Conservation (phyloP, 345 rosid species). For the Euphorbia pulcherrima region DNA sequence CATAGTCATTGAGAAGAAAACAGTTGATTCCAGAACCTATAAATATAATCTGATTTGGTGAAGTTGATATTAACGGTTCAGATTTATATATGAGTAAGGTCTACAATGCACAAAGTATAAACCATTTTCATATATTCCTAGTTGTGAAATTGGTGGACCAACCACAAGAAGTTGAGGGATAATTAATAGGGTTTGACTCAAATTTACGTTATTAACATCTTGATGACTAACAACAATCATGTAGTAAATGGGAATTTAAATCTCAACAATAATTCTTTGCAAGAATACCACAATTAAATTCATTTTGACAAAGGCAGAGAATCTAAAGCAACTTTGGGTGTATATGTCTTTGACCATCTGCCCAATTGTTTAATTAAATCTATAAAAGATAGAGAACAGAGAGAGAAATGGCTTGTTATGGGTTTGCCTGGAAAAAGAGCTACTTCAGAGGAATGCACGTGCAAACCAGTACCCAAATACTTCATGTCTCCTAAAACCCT, state of each 20-base stretch:
- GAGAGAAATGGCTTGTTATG: conserved; percentile 25
- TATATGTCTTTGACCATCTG: conserved; percentile 17
- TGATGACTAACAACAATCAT: no score
- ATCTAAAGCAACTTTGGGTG: conserved; percentile 31
- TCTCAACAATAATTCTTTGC: no score
- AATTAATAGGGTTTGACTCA: neutral
- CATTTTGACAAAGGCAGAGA: conserved; percentile 35
- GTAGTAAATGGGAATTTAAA: no score
- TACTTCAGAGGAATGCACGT: conserved; percentile 59
- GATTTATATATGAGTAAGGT: no score
- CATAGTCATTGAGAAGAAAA: neutral
- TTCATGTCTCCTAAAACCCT: conserved; percentile 35
- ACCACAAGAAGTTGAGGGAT: neutral
- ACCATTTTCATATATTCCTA: no score
- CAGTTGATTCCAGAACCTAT: neutral
- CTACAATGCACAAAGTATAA: no score
- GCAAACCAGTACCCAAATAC: conserved; percentile 41
- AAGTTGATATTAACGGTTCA: no score
- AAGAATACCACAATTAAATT: no score
- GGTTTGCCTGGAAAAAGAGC: conserved; percentile 65
- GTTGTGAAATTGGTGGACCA: no score
- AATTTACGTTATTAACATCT: no score
- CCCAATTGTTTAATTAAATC: conserved; percentile 22
- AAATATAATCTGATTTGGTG: no score
- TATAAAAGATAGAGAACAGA: conserved; percentile 14